Percentiles rank a stretch among this genome's conserved stretches.
These are phyloP conservation scores for Pistacia vera DNA, from an alignment of 345 rosid genomes.

Conservation along the genomic window DNA sequence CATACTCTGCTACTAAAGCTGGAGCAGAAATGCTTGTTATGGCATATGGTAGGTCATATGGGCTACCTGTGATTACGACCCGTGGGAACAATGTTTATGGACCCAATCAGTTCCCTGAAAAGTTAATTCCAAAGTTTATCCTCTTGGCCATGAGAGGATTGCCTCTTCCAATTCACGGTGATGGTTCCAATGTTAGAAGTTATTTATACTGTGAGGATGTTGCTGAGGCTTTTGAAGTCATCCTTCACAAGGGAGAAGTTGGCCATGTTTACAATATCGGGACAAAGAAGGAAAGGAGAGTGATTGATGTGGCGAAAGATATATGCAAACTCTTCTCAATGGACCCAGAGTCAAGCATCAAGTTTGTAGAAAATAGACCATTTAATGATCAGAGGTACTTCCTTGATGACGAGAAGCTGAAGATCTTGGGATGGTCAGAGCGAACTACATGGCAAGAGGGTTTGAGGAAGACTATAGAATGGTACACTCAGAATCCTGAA, in stretches of 20 bases:
- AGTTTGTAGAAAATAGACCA: constrained; percentile 68
- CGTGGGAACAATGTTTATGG: constrained; percentile 78
- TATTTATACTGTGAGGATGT: constrained; percentile 73
- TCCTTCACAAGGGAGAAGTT: constrained; percentile 72
- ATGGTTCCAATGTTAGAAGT: constrained; percentile 67
- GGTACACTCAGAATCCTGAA: constrained; percentile 84
- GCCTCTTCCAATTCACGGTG: constrained; percentile 72
- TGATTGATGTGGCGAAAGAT: constrained; percentile 64
- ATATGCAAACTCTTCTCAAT: constrained; percentile 58
- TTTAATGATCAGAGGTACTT: constrained; percentile 94
- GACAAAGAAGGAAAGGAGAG: constrained; percentile 74
- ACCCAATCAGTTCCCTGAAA: constrained; percentile 67
- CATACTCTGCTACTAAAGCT: constrained; percentile 71
- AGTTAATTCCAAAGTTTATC: constrained; percentile 63
- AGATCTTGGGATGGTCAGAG: constrained; percentile 80
- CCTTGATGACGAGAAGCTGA: constrained; percentile 88
- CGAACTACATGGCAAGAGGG: constrained; percentile 86
- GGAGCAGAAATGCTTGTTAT: constrained; percentile 81
- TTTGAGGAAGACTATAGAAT: constrained; percentile 69
- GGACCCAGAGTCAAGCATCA: constrained; percentile 53
- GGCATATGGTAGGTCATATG: constrained; percentile 74
- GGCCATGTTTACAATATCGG: constrained; percentile 79
- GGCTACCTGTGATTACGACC: constrained; percentile 69
- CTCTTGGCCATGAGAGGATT: constrained; percentile 64
- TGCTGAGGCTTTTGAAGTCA: constrained; percentile 68